Evolutionary conservation across 352 stramenopile species (phyloP).

Genomic region (Phytophthora pisi): DNA sequence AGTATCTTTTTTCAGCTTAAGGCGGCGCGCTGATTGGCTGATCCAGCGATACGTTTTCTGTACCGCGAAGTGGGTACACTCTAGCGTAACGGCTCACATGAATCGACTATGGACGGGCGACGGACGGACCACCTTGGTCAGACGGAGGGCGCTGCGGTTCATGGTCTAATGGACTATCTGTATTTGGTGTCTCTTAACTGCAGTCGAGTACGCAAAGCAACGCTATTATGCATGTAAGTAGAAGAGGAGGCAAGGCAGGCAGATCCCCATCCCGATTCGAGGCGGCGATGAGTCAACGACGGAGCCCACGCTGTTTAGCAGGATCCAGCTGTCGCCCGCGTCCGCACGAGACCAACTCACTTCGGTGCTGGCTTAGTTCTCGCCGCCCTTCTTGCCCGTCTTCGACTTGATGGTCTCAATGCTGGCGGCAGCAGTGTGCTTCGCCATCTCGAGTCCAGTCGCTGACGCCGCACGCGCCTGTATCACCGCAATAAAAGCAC

Average conservation of each 20-base stretch:
- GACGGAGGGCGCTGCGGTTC: neutral
- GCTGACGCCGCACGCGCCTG: conserved; percentile 69
- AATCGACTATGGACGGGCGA: neutral
- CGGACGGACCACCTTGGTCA: too few relatives aligned
- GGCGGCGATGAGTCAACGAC: conserved; percentile 13
- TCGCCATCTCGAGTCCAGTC: conserved; percentile 79
- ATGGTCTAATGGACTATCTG: conserved; percentile 40
- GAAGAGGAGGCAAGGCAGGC: conserved; percentile 18
- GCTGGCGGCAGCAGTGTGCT: conserved; percentile 67
- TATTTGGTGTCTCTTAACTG: conserved; percentile 40
- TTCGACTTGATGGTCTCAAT: conserved; percentile 84
- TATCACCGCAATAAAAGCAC: neutral
- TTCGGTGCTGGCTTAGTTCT: conserved; percentile 33
- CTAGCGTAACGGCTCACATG: neutral
- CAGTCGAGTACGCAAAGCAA: conserved; percentile 31
- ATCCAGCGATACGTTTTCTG: neutral
- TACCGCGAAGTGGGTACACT: conserved; percentile 21
- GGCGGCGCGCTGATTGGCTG: too few relatives aligned
- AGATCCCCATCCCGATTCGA: conserved; percentile 13
- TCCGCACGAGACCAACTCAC: conserved; percentile 11
- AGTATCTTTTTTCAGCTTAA: conserved; percentile 23
- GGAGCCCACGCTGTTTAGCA: conserved; percentile 21
- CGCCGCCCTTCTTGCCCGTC: conserved; percentile 69
- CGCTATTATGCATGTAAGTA: conserved; percentile 27
- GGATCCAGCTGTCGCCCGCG: conserved; percentile 2